A percentile compares a stretch with the other conserved stretches of the same genome.
Conservation (phyloP, 306 rosid species). For the Senna tora region DNA sequence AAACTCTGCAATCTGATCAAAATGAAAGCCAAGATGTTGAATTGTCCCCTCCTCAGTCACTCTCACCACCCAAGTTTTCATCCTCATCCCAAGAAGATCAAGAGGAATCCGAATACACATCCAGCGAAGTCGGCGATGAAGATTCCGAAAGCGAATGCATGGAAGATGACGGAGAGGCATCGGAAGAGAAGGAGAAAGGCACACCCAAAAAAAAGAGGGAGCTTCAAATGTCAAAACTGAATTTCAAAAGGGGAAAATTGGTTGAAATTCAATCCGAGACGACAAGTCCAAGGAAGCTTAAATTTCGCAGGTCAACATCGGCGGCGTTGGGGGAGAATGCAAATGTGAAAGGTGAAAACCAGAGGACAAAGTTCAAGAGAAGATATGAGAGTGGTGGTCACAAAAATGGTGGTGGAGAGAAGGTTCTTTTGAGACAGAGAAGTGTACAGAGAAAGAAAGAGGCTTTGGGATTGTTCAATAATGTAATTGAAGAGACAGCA, state of each 20-base stretch:
- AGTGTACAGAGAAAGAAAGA: constrained; percentile 72
- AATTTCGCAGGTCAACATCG: constrained; percentile 68
- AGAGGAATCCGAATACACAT: constrained; percentile 8
- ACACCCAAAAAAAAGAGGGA: neutral
- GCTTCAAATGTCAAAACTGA: constrained; percentile 44
- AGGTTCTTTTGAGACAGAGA: constrained; percentile 79
- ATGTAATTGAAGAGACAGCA: constrained; percentile 91
- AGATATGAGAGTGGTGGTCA: constrained; percentile 45
- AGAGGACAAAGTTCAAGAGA: constrained; percentile 56
- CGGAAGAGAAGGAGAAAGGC: neutral
- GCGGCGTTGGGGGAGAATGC: constrained; percentile 48
- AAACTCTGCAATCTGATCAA: constrained; percentile 50
- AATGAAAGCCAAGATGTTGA: constrained; percentile 41
- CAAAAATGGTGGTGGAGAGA: constrained; percentile 41
- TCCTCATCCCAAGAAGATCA: neutral
- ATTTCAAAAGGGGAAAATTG: constrained; percentile 71
- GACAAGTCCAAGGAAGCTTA: constrained; percentile 67
- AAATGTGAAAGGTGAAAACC: constrained; percentile 26
- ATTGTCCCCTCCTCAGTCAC: constrained; percentile 32
- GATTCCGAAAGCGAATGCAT: neutral
- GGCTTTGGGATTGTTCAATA: constrained; percentile 74
- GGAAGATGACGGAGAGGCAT: neutral
- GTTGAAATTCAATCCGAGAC: constrained; percentile 54
- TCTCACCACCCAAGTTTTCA: constrained; percentile 37
- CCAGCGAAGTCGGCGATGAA: neutral